Evolutionary conservation across 129 eudicot species (phyloP), one percentile per base, ranked within the genome.

Genomic region (Saussurea involucrata): DNA sequence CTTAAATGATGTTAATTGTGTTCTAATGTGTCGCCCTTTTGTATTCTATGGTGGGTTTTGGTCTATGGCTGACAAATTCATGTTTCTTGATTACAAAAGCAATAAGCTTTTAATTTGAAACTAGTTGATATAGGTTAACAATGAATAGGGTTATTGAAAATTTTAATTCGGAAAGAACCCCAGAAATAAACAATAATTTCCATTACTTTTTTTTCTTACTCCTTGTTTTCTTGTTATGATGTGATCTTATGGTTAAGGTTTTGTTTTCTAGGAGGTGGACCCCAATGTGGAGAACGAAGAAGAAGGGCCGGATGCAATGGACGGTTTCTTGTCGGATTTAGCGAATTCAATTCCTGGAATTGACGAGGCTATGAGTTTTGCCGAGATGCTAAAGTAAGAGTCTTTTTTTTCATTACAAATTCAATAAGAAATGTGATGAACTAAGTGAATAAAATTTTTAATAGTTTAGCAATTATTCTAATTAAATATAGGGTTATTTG

Each of bases 341-440:
- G 96, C 96, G 29, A 94, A 94, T 89, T 92, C 98, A 65, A 94
- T 94, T 77, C 98, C 98, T 28, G 98, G 98, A 65, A 94, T 94
- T 37, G 98, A 94, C 31, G 98, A 94, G 84, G 98, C 98, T 77
- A 91, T 94, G 97, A 94, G 98, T 79, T 94, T 94, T 76, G 98
- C 97, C 1, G 98, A 94, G 85, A 94, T 94, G 98, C 83, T 94
- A 74, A 94, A 94, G 98, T 94, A 87, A 80, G 93, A 73, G 46
- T 4, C 61, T 17, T 63, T 66, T 63, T 66, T 29, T 60, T 42
- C 46, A 13, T 75, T 37, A 33, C 32, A 44, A 44, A 66, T 68
- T 21, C 8, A 21, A 25, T 53, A 64, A 46, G n/a, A 29, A 63
- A 8, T 28, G 65, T 71, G 37, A 63, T 7, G 63, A 71, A 9